These are phyloP conservation scores for Stemphylium vesicarium DNA, from an alignment of 2,329 filamentous ascomycete species.

Conservation along the genomic window DNA sequence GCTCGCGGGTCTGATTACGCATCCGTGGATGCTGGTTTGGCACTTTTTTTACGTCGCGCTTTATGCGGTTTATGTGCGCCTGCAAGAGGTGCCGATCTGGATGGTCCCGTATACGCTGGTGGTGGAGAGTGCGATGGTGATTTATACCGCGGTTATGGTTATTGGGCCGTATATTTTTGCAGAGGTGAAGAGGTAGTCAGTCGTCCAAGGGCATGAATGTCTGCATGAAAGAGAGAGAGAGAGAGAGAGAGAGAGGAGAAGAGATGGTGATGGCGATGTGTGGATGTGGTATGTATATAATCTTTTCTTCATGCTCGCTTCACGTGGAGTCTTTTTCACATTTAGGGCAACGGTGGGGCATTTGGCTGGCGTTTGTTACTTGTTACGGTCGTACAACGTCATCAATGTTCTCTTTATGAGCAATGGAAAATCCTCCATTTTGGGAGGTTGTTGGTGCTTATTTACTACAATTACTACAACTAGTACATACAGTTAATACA, in stretches of 20 bases:
- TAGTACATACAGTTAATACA: too few species aligned
- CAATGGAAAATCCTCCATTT: too few species aligned
- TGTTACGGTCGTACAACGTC: too few species aligned
- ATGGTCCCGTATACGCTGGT: slow-evolving; percentile 60
- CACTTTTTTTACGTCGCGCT: slow-evolving; percentile 97
- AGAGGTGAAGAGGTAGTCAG: slow-evolving; percentile 59
- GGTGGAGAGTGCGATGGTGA: slow-evolving; percentile 70
- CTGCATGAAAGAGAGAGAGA: background rate
- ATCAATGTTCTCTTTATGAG: too few species aligned
- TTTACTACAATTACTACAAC: too few species aligned
- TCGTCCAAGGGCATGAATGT: too few species aligned
- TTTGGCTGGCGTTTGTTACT: too few species aligned
- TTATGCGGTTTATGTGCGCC: slow-evolving; percentile 77
- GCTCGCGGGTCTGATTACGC: slow-evolving; percentile 79
- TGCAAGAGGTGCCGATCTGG: slow-evolving; percentile 55
- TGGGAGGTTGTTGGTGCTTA: too few species aligned
- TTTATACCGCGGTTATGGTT: slow-evolving; percentile 81
- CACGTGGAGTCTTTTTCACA: too few species aligned
- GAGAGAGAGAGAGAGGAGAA: background rate
- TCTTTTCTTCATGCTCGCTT: background rate
- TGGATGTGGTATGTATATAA: background rate
- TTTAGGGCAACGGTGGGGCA: too few species aligned
- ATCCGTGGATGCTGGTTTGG: slow-evolving; percentile 78
- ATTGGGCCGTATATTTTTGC: slow-evolving; percentile 82
- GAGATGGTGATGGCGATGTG: background rate